Evolutionary conservation across 306 rosid species (phyloP), one percentile per base, ranked within the genome.

Genomic region (Fragaria iinumae): DNA sequence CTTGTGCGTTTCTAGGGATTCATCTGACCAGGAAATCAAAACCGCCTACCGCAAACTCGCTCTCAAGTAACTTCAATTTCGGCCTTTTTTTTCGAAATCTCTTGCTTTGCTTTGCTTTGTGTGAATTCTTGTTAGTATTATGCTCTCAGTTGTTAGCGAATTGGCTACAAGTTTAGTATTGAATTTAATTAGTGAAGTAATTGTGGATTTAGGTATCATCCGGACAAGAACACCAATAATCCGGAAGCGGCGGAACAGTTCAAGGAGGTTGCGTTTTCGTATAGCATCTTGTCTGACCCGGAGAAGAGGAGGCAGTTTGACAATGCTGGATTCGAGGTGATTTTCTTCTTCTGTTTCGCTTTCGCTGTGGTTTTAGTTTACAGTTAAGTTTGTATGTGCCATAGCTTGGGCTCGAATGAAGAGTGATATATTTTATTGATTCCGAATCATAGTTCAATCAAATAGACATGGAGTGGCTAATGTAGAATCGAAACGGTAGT

Each of bases 251-350:
- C 99, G 0, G 99, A 96, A 49, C 85, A 87, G 79, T 96, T 96
- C 86, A 91, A 96, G 88, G 99, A 92, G 89, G 97, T 92, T 80
- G 96, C 97, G 69, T 92, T 83, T 85, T 92, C 99, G 55, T 96
- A 92, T 80, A 88, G 86, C 87, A 96, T 96, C 82, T 88, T 96
- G 83, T 92, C 99, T 12, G 99, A 96, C 81, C 97, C 98, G 29
- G 98, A 92, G 89, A 96, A 92, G 90, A 96, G 96, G 84, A 88
- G 93, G 85, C 98, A 92, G 79, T 96, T 89, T 77, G 99, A 96
- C 79, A 96, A 81, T 81, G 91, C 97, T 32, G 99, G 99, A 48
- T 96, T 92, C 76, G 98, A 96, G 99, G 99, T 96, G 45, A 69
- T 63, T 83, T 69, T 80, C 81, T 73, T 73, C 57, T 23, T 67